phyloP scores from a whole-genome alignment of 768 basidiomycete genomes.

The Paxillus ammoniavirescens region DNA sequence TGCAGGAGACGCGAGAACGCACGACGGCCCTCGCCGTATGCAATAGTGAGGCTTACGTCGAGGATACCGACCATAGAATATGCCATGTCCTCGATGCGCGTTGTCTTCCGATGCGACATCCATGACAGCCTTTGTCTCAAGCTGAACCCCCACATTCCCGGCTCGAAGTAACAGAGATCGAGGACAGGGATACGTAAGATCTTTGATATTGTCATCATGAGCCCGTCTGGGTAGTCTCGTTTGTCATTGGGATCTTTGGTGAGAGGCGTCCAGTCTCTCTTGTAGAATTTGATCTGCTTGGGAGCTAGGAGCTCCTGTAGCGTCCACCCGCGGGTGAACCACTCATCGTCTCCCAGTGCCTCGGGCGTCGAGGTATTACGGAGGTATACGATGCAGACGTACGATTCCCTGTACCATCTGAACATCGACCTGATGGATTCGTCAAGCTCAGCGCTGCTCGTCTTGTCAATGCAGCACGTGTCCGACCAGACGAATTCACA shows the following conservation, averaged over 20 bases:
- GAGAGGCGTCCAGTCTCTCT: slow-evolving; percentile 10
- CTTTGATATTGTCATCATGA: slow-evolving; percentile 2
- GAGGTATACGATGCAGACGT: slow-evolving; percentile 11
- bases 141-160: slow-evolving; percentile 4
- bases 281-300: slow-evolving; percentile 14
- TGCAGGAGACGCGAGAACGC: slow-evolving; percentile 15
- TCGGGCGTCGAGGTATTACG: background rate
- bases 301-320: slow-evolving; percentile 16
- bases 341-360: slow-evolving; percentile 3
- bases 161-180: slow-evolving; percentile 5
- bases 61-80: slow-evolving; percentile 19
- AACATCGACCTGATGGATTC: slow-evolving; percentile 15
- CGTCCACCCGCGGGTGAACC: slow-evolving; percentile 20
- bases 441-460: slow-evolving; percentile 10
- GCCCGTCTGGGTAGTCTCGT: background rate
- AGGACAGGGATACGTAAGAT: slow-evolving; percentile 2
- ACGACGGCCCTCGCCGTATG: slow-evolving; percentile 16
- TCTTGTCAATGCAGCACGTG: slow-evolving; percentile 10
- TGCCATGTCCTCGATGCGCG: slow-evolving; percentile 16
- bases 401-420: slow-evolving; percentile 10
- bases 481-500: slow-evolving; percentile 6
- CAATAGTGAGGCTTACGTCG: slow-evolving; percentile 13
- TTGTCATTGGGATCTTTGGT: slow-evolving; percentile 1
- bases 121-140: slow-evolving; percentile 10
- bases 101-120: slow-evolving; percentile 19